phyloP scores from a whole-genome alignment of 495 filamentous ascomycete genomes.

The Hyaloscypha hepaticicola region DNA sequence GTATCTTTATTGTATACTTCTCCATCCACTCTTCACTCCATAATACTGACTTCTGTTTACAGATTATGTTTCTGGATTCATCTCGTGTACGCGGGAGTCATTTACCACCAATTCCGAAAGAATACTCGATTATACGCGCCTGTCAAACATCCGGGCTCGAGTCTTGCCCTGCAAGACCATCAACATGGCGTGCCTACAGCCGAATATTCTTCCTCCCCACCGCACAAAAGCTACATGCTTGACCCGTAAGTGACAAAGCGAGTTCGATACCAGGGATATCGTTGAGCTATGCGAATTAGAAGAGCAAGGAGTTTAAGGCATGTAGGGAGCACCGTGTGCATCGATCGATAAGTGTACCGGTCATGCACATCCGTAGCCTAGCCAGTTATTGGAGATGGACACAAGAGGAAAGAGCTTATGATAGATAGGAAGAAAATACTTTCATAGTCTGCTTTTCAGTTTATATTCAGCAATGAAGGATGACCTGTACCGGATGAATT shows the following conservation, averaged over 20 bases:
- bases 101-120: slow-evolving; percentile 36
- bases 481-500: background rate
- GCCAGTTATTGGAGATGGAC: slow-evolving; percentile 24
- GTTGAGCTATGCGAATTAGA: slow-evolving; percentile 24
- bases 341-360: background rate
- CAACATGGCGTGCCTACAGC: background rate
- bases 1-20: slow-evolving; percentile 28
- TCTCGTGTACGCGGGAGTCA: slow-evolving; percentile 37
- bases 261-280: background rate
- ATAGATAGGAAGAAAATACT: slow-evolving; percentile 1
- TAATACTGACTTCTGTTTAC: background rate
- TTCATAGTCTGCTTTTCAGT: background rate
- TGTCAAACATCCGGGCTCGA: background rate
- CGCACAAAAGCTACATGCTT: background rate
- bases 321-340: slow-evolving; percentile 9
- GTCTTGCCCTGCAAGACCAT: background rate
- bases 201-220: background rate
- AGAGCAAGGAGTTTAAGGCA: slow-evolving; percentile 21
- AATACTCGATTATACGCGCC: slow-evolving; percentile 21
- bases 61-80: slow-evolving; percentile 34
- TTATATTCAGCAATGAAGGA: background rate
- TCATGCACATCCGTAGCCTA: slow-evolving; percentile 12
- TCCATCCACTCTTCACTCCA: background rate
- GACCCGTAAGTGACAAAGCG: slow-evolving; percentile 4
- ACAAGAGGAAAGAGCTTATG: background rate